Conservation (phyloP, 2,329 filamentous ascomycete genomes). For the Cordyceps pruinosa region DNA sequence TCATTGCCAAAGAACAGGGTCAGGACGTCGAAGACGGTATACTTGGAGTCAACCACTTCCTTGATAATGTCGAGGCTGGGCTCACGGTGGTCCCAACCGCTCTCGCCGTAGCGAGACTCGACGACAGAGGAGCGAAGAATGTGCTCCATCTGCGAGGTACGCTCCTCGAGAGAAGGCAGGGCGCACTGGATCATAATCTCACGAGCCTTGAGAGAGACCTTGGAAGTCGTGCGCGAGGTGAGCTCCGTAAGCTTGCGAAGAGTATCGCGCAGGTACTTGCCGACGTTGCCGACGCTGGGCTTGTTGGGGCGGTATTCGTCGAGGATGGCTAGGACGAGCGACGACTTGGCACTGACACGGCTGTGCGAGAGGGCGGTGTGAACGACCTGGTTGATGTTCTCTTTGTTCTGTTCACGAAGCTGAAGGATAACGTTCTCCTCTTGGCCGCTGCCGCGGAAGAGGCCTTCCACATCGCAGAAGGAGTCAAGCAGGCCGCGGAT, state of each 20-base stretch:
- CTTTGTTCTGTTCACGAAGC: slow-evolving; percentile 93
- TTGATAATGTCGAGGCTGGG: slow-evolving; percentile 87
- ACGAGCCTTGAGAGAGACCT: slow-evolving; percentile 94
- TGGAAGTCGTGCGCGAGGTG: slow-evolving; percentile 70
- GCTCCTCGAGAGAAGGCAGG: slow-evolving; percentile 90
- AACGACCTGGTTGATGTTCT: slow-evolving; percentile 77
- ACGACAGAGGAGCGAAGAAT: slow-evolving; percentile 93
- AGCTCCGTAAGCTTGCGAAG: slow-evolving; percentile 86
- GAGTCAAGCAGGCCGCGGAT: slow-evolving; percentile 72
- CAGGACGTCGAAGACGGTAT: slow-evolving; percentile 94
- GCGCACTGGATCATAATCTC: slow-evolving; percentile 97
- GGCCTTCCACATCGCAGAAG: slow-evolving; percentile 76
- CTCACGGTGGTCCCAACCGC: slow-evolving; percentile 91
- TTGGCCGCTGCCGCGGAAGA: slow-evolving; percentile 82
- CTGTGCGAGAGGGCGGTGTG: slow-evolving; percentile 91
- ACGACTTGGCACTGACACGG: slow-evolving; percentile 87
- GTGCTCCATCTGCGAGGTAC: slow-evolving; percentile 95
- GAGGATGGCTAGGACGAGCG: slow-evolving; percentile 81
- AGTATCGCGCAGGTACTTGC: slow-evolving; percentile 75
- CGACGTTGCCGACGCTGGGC: slow-evolving; percentile 80
- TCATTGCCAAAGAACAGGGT: slow-evolving; percentile 92
- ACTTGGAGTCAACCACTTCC: slow-evolving; percentile 97
- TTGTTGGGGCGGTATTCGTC: slow-evolving; percentile 94
- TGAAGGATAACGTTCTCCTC: slow-evolving; percentile 92
- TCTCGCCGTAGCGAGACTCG: slow-evolving; percentile 95